These are phyloP conservation scores for Chaetoceros muelleri DNA, from an alignment of 108 stramenopile genomes.

Conservation along the genomic window DNA sequence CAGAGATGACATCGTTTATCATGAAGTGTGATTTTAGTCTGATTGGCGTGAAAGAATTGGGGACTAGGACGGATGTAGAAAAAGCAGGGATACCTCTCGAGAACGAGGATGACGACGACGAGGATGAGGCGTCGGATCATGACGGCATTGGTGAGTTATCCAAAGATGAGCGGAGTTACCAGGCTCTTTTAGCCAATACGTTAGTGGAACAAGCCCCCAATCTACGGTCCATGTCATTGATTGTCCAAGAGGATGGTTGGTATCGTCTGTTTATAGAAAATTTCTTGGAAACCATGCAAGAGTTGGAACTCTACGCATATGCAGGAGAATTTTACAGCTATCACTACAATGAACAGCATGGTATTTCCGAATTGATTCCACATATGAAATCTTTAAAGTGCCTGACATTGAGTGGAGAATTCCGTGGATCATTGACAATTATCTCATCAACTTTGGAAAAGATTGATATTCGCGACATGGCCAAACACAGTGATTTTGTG, in stretches of 20 bases:
- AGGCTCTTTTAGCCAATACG: neutral
- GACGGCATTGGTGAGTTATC: no score
- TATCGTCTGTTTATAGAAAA: neutral
- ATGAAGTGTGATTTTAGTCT: neutral
- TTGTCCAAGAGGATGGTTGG: neutral
- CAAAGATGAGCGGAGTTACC: neutral
- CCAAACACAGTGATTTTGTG: neutral
- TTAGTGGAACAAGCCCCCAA: neutral
- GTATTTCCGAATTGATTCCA: neutral
- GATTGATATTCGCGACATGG: neutral
- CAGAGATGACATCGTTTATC: neutral
- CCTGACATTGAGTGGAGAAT: neutral
- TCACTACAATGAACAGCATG: neutral
- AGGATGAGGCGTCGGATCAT: no score
- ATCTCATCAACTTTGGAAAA: neutral
- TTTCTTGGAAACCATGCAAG: neutral
- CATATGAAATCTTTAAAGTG: neutral
- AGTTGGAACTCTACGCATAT: neutral
- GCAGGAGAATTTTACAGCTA: neutral
- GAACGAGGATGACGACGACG: neutral
- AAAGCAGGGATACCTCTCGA: neutral
- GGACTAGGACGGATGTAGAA: neutral
- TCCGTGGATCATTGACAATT: neutral
- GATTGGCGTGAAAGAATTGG: neutral
- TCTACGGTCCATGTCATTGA: neutral